These are phyloP conservation scores for Ceratocystis cacaofunesta DNA, from an alignment of 2,329 filamentous ascomycete species.

Conservation along the genomic window DNA sequence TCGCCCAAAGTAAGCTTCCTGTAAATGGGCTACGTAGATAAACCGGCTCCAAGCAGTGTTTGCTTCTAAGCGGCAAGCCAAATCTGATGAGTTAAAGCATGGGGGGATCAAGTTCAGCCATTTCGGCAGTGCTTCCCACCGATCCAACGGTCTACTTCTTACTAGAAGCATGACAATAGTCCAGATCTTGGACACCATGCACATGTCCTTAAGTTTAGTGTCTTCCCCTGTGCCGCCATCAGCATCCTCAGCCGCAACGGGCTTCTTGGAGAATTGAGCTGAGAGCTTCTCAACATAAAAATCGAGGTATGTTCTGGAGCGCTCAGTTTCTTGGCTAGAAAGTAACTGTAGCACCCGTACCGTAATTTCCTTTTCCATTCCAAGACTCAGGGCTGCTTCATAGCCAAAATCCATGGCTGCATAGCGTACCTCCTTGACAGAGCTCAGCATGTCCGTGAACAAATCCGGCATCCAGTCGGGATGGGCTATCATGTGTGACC, in stretches of 20 bases:
- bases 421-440: conserved; percentile 57
- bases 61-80: conserved; percentile 55
- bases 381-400: conserved; percentile 53
- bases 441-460: conserved; percentile 68
- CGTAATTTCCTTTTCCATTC: conserved; percentile 52
- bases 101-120: conserved; percentile 70
- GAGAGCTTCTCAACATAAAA: conserved; percentile 53
- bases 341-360: conserved; percentile 51
- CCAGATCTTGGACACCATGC: conserved; percentile 77
- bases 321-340: conserved; percentile 22
- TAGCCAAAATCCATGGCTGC: conserved; percentile 62
- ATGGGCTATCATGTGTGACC: conserved; percentile 53
- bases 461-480: conserved; percentile 70
- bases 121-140: conserved; percentile 57
- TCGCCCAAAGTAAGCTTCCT: conserved; percentile 42
- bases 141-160: conserved; percentile 42
- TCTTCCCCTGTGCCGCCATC: not conserved
- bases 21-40: conserved; percentile 55
- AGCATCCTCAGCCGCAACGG: conserved; percentile 17
- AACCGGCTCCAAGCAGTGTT: conserved; percentile 78
- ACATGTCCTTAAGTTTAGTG: conserved; percentile 18
- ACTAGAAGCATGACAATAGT: conserved; percentile 66
- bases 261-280: conserved; percentile 50
- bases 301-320: conserved; percentile 50
- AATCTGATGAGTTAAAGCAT: conserved; percentile 70